Percentiles rank a stretch among this genome's conserved stretches.
Evolutionary conservation across 768 basidiomycete species (phyloP).

Genomic region (Ephemerocybe angulata): DNA sequence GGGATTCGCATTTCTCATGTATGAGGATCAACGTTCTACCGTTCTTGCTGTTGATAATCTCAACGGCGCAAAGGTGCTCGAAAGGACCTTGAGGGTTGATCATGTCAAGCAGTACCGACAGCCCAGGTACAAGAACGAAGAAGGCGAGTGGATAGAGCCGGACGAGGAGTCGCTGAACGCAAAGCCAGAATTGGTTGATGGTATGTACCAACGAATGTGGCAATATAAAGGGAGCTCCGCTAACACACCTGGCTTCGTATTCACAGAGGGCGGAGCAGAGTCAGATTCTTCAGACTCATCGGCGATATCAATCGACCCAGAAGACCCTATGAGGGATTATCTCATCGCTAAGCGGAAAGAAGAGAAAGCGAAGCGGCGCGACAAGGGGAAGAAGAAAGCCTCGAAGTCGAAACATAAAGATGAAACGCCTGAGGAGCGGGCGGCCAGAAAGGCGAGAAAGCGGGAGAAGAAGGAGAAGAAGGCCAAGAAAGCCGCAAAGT

Average conservation of each 20-base stretch:
- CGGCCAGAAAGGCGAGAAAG: constrained; percentile 70
- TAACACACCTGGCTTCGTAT: background rate
- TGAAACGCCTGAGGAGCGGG: constrained; percentile 78
- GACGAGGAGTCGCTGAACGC: constrained; percentile 89
- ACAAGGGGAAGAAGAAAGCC: constrained; percentile 51
- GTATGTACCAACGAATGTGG: constrained; percentile 30
- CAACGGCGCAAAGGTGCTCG: constrained; percentile 88
- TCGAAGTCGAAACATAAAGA: constrained; percentile 63
- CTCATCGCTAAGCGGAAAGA: constrained; percentile 73
- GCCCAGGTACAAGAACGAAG: constrained; percentile 66
- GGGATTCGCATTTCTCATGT: constrained; percentile 98
- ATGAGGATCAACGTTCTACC: constrained; percentile 96
- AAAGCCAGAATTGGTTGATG: constrained; percentile 65
- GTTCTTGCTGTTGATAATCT: constrained; percentile 97
- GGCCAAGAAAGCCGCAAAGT: constrained; percentile 32
- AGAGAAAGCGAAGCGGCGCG: constrained; percentile 63
- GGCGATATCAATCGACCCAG: constrained; percentile 77
- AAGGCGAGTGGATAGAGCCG: constrained; percentile 82
- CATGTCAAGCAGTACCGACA: constrained; percentile 93
- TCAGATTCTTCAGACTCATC: constrained; percentile 68
- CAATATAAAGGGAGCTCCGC: background rate
- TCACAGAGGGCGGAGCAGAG: constrained; percentile 45
- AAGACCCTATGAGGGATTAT: constrained; percentile 97
- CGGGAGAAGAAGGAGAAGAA: constrained; percentile 57
- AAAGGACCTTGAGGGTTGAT: constrained; percentile 85